Conservation (phyloP, 352 stramenopile species). For the Phytopythium montanum region DNA sequence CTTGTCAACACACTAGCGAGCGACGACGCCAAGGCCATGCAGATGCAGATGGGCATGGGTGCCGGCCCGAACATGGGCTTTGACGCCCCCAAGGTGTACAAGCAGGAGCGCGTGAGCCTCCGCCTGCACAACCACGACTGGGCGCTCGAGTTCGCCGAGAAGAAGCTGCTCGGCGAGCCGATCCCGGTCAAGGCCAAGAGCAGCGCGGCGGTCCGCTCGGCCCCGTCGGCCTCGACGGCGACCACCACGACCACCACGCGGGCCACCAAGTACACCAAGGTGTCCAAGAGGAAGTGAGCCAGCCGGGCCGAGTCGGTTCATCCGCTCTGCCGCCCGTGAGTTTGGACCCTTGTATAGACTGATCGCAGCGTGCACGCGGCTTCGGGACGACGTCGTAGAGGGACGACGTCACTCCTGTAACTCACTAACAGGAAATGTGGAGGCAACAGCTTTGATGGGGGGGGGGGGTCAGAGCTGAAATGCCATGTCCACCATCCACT, state of each 20-base stretch:
- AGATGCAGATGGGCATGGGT: conserved; percentile 92
- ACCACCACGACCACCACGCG: conserved; percentile 29
- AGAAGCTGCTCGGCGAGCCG: conserved; percentile 74
- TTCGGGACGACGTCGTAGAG: background rate
- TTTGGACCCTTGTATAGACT: background rate
- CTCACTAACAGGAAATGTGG: background rate
- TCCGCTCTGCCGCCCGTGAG: background rate
- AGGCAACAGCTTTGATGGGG: too few relatives aligned
- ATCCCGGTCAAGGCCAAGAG: conserved; percentile 48
- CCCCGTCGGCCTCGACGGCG: conserved; percentile 21
- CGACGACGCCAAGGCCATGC: conserved; percentile 88
- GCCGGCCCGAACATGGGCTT: conserved; percentile 84
- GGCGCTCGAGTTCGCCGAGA: conserved; percentile 76
- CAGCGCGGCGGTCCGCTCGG: conserved; percentile 7
- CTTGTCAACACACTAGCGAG: conserved; percentile 29
- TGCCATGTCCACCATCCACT: too few relatives aligned
- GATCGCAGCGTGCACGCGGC: background rate
- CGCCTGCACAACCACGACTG: conserved; percentile 82
- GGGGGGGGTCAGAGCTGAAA: too few relatives aligned
- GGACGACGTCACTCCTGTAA: background rate
- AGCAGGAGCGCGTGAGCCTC: conserved; percentile 84
- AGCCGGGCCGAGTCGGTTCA: background rate
- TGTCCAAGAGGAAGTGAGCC: conserved; percentile 56
- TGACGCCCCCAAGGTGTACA: conserved; percentile 88
- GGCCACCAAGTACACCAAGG: conserved; percentile 73